Base-by-base conservation (phyloP, 306 rosid species). In the Coriaria nepalensis region DNA sequence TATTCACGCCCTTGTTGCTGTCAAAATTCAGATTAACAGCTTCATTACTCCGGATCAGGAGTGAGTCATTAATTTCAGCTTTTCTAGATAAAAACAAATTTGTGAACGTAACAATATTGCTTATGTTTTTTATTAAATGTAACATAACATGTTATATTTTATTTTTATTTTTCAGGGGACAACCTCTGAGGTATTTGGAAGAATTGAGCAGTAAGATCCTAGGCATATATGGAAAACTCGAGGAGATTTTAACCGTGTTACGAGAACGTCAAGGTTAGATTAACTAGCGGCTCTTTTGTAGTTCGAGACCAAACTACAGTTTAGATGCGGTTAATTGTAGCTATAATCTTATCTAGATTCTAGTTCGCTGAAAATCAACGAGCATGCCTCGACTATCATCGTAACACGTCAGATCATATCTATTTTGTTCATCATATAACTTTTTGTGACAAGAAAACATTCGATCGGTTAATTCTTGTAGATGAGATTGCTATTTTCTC, bases 1-100 rank as follows among this genome's bases (percentile, higher is more conserved):
- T 40, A 53, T 53, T 10, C 58, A 53, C 8, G 35, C 20, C 5
- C 40, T 53, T 7, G 58, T 53, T 32, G 58, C 58, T 53, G 40
- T 39, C 0, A 6, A 8, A 9, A 11, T 47, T 41, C 11, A 57
- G 41, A 45, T 57, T 45, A 35, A 10, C 6, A 45, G 50, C 8
- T 46, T 44, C 14, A 42, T 57, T 6, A 5, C 53, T 5, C 5
- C 11, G 4, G 12, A 46, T 3, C 45, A 45, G 62, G 45, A 57
- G 37, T 52, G 43, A 6, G 2, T 10, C 5, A 5, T 42, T 9
- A 42, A 42, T 2, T 42, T 42, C 6, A 6, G 6, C 5, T 42
- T 2, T 2, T 2, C 11, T 40, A 8, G 8, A 4, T 9, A 40
- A 13, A 4, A 40, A 40, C 6, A 8, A 6, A 40, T 6, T 5